Conservation (phyloP, 2,329 filamentous ascomycete species). For the Pseudonectria foliicola region DNA sequence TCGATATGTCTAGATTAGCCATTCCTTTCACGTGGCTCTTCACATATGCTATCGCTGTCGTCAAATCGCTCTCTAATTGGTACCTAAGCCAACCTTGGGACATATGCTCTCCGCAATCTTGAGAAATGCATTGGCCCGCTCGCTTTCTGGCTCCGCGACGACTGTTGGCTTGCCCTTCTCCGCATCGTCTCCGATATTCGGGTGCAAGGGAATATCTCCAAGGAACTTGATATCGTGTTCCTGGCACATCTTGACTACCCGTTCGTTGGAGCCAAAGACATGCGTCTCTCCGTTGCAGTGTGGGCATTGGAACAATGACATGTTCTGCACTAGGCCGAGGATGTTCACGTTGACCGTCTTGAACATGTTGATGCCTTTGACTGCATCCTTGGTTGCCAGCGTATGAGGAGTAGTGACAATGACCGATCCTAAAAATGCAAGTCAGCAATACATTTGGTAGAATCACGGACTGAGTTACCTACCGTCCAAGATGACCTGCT, state of each 20-base stretch:
- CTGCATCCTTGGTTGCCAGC: slow-evolving; percentile 82
- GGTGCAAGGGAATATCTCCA: slow-evolving; percentile 83
- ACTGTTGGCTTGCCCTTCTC: slow-evolving; percentile 85
- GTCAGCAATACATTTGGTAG: slow-evolving; percentile 1
- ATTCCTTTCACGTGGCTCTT: slow-evolving; percentile 1
- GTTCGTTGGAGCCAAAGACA: slow-evolving; percentile 63
- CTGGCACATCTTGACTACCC: slow-evolving; percentile 61
- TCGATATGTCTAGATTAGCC: not conserved
- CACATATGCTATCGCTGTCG: slow-evolving; percentile 4
- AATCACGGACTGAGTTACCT: slow-evolving; percentile 17
- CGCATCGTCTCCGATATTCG: slow-evolving; percentile 78
- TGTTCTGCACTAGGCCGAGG: slow-evolving; percentile 86
- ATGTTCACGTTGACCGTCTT: slow-evolving; percentile 73
- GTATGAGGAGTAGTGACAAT: slow-evolving; percentile 94
- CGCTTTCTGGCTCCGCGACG: slow-evolving; percentile 73
- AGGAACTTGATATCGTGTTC: slow-evolving; percentile 72
- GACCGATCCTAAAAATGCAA: slow-evolving; percentile 51
- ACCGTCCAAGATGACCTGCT: slow-evolving; percentile 86
- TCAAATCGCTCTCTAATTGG: slow-evolving; percentile 3
- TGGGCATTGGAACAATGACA: slow-evolving; percentile 78
- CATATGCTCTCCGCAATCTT: slow-evolving; percentile 55
- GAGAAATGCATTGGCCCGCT: slow-evolving; percentile 64
- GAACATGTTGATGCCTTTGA: slow-evolving; percentile 91
- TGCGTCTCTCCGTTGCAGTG: slow-evolving; percentile 67
- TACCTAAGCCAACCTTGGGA: slow-evolving; percentile 33